Base-by-base conservation (phyloP, 1,139 yeast genomes). In the Blastobotrys arbuscula region DNA sequence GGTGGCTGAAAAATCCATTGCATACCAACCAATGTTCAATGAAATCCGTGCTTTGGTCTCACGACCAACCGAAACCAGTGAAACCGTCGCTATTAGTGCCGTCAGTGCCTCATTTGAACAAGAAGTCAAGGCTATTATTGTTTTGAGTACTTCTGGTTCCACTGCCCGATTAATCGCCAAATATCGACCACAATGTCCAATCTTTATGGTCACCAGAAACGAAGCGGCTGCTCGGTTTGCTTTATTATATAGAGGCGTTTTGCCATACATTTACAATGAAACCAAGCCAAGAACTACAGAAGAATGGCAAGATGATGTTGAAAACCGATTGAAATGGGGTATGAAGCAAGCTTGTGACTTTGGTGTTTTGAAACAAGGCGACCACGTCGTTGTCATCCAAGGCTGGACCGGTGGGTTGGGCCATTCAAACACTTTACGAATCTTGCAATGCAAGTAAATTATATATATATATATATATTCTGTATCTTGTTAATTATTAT, bases 401-500 rank as follows among this genome's bases (percentile, higher is more conserved):
- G 98, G 98, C 71, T 92, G 96, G 95, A 87, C 96, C 67, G 86
- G 94, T 71, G 98, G 98, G 75, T 79, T 90, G 58, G 99, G 98
- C 69, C 96, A 92, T 81, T 86, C 98, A 67, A 92, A 92, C 84
- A 92, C 98, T 58, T 81, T 92, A 73, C 92, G 97, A 79, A 68
- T 72, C 50, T 59, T 71, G 48, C 69, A 66, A 50, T 50, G 47
- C 50, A 37, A 49, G 40, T 45, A 45, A 20, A 21, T 23, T 15
- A 15, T n/a, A n/a, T n/a, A n/a, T n/a, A n/a, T n/a, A n/a, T n/a
- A n/a, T n/a, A n/a, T n/a, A n/a, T n/a, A n/a, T n/a, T n/a, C n/a
- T n/a, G n/a, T n/a, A n/a, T n/a, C n/a, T n/a, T n/a, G 9, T 15
- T 12, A 8, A 33, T 13, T 33, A 33, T 26, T 26, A 26, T 26